Base-by-base conservation (phyloP, 1,284 basidiomycete genomes). In the Cerrena zonata region DNA sequence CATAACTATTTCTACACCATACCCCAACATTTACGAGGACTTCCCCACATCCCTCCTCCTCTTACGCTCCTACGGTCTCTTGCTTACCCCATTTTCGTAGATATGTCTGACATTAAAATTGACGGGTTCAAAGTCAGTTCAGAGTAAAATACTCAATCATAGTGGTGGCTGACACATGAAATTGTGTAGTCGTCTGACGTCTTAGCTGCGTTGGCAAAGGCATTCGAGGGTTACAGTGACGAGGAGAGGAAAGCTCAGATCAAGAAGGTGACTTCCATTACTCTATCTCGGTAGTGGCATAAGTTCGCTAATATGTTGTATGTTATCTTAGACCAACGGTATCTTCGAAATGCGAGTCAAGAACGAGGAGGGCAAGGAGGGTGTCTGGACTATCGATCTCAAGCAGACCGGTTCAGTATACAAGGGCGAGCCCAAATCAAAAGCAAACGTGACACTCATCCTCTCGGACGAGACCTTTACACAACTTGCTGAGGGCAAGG, bases 361-460 rank as follows among this genome's bases (percentile, higher is more conserved):
- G 70, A 93, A 94, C 66, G 73, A 69, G 18, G 77, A 77, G 30
- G 89, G 88, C 59, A 78, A 90, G 68, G 85, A 88, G 64, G 89
- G 76, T 44, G 76, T 77, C 43, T 94, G 91, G 90, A 94, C 92
- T n/a, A 92, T 98, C 60, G 95, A 98, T 76, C 68, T 97, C 65
- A 99, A 99, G 81, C 89, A 93, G 73, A 79, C 82, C 30, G 91
- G 89, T 24, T 76, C 78, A 34, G 82, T 95, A 24, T 85, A 85
- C 72, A 86, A 89, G 69, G 93, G 92, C 37, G 70, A 75, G 19
- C 86, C 87, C 2, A 82, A 86, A 55, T 73, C 78, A 54, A 86
- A 85, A 65, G 70, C 84, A 30, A 91, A 90, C 63, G 90, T 92
- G 48, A 86, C 83, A 11, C 79, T 93, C 66, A 75, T 84, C 51